Evolutionary conservation across 2,329 filamentous ascomycete genomes (phyloP), one percentile per base, ranked within the genome.

Genomic region (Sarocladium brachiariae): DNA sequence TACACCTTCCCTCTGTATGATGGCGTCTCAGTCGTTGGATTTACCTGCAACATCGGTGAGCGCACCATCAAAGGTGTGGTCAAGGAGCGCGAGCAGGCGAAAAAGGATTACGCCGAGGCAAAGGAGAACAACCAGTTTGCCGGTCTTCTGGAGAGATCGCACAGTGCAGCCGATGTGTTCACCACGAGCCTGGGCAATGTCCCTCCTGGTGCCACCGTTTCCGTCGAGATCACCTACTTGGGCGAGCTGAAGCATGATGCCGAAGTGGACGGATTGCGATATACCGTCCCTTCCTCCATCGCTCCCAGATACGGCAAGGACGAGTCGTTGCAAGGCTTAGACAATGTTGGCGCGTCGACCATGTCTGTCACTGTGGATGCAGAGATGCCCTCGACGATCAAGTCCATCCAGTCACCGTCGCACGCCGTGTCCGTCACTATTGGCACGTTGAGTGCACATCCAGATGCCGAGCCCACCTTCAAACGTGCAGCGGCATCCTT

Each of bases 1-100:
- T 90, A 90, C 61, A 75, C 75, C 0, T 89, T 90, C 54, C 86
- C 86, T 0, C 71, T 90, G 0, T 87, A 84, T 55, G 83, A 88
- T 59, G 85, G 86, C 9, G 81, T 87, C 14, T 84, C 80, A 6
- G 80, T 90, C 1, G 82, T 84, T 7, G 74, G 70, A 3, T 90
- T 89, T 55, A 76, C 71, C 4, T 89, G 84, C 65, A 77, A 70
- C 13, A 72, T 89, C 43, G 82, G 76, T 30, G 66, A 73, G 27
- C 77, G 80, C 18, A 70, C 78, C 14, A 78, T 87, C 56, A 70
- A 71, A 2, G 85, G 86, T 13, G 63, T 83, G 11, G 84, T 89
- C 37, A 83, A 87, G 60, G 80, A 87, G 57, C 81, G 78, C 50
- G 69, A 77, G 10, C 71, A 79, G 49, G 86, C 87, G 1, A 78